These are phyloP conservation scores for Narthecium ossifragum DNA, from an alignment of 106 monocot genomes.

Conservation along the genomic window DNA sequence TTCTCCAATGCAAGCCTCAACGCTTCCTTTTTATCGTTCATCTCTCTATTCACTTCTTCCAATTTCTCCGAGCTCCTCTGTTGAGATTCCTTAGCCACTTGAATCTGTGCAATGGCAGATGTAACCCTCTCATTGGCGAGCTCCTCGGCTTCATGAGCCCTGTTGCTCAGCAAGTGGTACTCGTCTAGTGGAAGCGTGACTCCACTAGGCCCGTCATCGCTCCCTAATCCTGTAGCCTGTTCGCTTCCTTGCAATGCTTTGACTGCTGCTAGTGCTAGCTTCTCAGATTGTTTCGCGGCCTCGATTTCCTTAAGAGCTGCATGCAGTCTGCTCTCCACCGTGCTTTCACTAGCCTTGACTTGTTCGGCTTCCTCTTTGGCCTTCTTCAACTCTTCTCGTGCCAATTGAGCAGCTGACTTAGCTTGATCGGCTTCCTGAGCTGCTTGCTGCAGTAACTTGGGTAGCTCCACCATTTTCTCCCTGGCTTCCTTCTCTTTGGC, in stretches of 20 bases:
- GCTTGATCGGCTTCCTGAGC: conserved; percentile 46
- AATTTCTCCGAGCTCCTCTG: conserved; percentile 19
- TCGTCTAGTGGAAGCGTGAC: conserved; percentile 57
- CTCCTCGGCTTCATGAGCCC: conserved; percentile 50
- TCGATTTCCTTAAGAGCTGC: conserved; percentile 53
- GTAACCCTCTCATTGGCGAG: conserved; percentile 38
- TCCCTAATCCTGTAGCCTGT: conserved; percentile 4
- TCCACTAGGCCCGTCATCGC: conserved; percentile 8
- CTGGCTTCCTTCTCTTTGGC: conserved; percentile 35
- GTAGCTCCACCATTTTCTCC: conserved; percentile 33
- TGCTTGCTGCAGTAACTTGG: conserved; percentile 31
- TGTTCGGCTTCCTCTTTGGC: conserved; percentile 55
- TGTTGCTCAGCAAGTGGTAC: conserved; percentile 55
- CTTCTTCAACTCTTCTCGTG: conserved; percentile 45
- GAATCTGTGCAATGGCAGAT: conserved; percentile 37
- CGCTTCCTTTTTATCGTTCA: conserved; percentile 32
- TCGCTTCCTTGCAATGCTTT: conserved; percentile 52
- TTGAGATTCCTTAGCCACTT: conserved; percentile 50
- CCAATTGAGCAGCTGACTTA: conserved; percentile 28
- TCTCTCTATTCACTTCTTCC: conserved; percentile 19
- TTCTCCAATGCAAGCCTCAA: conserved; percentile 35
- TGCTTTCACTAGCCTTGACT: conserved; percentile 19
- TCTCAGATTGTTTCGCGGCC: conserved; percentile 44
- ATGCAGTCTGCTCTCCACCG: conserved; percentile 34
- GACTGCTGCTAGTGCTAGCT: conserved; percentile 37